phyloP scores from a whole-genome alignment of 139 green algal species.

The Chlorella sp. region DNA sequence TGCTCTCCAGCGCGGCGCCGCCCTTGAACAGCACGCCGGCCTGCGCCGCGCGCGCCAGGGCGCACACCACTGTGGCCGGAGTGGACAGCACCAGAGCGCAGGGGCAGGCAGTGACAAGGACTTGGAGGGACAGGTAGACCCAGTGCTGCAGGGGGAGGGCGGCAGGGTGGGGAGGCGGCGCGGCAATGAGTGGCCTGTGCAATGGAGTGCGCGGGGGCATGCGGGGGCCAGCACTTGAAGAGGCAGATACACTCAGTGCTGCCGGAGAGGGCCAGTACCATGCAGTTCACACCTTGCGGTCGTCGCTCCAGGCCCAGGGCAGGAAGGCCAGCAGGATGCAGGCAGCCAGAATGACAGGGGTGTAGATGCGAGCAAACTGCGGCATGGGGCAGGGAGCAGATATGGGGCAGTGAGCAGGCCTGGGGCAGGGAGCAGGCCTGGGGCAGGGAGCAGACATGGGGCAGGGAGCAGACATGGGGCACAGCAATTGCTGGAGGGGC shows the following conservation, averaged over 20 bases:
- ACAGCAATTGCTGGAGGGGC: too few species aligned
- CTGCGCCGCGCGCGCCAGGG: slow-evolving; percentile 55
- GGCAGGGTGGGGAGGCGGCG: neutral
- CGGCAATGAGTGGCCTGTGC: too few species aligned
- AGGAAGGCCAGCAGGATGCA: slow-evolving; percentile 65
- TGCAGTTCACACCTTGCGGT: slow-evolving; percentile 33
- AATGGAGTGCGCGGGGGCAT: neutral
- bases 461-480: too few species aligned
- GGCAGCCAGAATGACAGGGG: slow-evolving; percentile 69
- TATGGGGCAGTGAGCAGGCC: too few species aligned
- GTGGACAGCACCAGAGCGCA: slow-evolving; percentile 90
- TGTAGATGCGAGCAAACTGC: slow-evolving; percentile 79
- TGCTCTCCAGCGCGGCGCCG: slow-evolving; percentile 69
- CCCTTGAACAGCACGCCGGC: slow-evolving; percentile 85
- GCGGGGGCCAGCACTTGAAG: neutral
- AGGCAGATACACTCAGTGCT: too few species aligned
- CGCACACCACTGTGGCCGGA: slow-evolving; percentile 69
- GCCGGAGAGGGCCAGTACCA: too few species aligned
- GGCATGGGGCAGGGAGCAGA: too few species aligned
- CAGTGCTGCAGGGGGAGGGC: slow-evolving; percentile 48
- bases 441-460: too few species aligned
- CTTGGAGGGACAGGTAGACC: slow-evolving; percentile 75
- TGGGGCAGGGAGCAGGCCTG: too few species aligned
- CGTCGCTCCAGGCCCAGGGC: slow-evolving; percentile 39
- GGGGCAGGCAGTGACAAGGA: slow-evolving; percentile 88